Evolutionary conservation across 192 early-diverging fungal species (phyloP).

Genomic region (Chytriomyces sp.): DNA sequence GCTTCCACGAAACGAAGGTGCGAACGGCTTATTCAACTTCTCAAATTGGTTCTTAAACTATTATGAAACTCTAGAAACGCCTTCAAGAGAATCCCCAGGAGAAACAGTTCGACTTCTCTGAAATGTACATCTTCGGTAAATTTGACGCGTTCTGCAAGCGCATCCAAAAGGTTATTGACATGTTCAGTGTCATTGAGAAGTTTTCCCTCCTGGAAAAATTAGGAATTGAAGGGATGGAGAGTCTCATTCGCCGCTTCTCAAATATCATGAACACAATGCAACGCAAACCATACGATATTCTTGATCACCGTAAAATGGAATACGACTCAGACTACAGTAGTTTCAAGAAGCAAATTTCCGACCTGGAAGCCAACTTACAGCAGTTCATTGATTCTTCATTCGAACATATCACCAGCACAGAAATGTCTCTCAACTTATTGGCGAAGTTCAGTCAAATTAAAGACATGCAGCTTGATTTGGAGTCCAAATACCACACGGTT

Average conservation of each 20-base stretch:
- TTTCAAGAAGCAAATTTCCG: slow-evolving; percentile 69
- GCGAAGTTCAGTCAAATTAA: slow-evolving; percentile 64
- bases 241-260: slow-evolving; percentile 59
- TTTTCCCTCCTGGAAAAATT: slow-evolving; percentile 59
- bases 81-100: slow-evolving; percentile 63
- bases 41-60: background rate
- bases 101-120: slow-evolving; percentile 70
- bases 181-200: slow-evolving; percentile 70
- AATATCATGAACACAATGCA: slow-evolving; percentile 67
- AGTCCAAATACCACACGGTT: slow-evolving; percentile 66
- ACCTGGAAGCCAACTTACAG: slow-evolving; percentile 60
- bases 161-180: slow-evolving; percentile 69
- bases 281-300: slow-evolving; percentile 68
- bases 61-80: slow-evolving; percentile 21
- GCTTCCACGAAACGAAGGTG: slow-evolving; percentile 69
- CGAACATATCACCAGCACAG: slow-evolving; percentile 63
- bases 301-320: slow-evolving; percentile 70
- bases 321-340: slow-evolving; percentile 66
- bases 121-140: slow-evolving; percentile 75
- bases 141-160: slow-evolving; percentile 73
- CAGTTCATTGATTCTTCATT: slow-evolving; percentile 68
- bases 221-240: slow-evolving; percentile 68
- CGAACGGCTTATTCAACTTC: background rate
- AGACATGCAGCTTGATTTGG: slow-evolving; percentile 67
- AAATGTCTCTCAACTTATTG: slow-evolving; percentile 59